phyloP scores from a whole-genome alignment of 139 green algal genomes.

The Eudorina sp. region DNA sequence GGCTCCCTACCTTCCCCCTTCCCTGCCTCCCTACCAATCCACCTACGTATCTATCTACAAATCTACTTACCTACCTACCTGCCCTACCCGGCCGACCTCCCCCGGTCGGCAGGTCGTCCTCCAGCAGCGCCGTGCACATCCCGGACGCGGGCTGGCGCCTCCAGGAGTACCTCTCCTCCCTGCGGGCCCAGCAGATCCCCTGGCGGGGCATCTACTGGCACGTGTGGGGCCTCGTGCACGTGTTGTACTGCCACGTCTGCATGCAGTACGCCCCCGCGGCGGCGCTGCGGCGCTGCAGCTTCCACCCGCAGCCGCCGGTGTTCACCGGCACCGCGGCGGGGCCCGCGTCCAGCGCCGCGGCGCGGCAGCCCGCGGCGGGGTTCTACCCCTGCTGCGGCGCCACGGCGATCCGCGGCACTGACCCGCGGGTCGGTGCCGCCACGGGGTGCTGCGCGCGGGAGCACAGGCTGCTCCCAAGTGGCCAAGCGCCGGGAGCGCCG shows the following conservation, averaged over 20 bases:
- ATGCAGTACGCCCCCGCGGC: conserved; percentile 37
- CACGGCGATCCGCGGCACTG: conserved; percentile 14
- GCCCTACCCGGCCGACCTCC: too few relatives aligned
- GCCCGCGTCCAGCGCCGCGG: not conserved
- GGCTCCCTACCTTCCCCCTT: too few relatives aligned
- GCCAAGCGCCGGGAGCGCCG: not conserved
- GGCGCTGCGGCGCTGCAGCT: conserved; percentile 41
- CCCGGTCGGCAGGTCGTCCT: not conserved
- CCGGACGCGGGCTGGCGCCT: conserved; percentile 48
- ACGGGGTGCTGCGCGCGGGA: conserved; percentile 48
- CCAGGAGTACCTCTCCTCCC: conserved; percentile 48
- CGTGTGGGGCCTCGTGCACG: conserved; percentile 54
- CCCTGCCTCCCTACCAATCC: too few relatives aligned
- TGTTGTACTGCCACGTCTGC: conserved; percentile 60
- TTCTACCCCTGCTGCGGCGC: conserved; percentile 59
- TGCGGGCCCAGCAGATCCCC: conserved; percentile 15
- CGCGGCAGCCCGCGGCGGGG: not conserved
- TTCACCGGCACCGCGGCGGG: conserved; percentile 10
- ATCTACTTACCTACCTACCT: too few relatives aligned
- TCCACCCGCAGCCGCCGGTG: conserved; percentile 55
- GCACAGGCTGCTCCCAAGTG: conserved; percentile 48
- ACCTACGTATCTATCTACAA: too few relatives aligned
- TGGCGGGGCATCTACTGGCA: conserved; percentile 62
- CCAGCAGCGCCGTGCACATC: conserved; percentile 21
- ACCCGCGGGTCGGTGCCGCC: not conserved